A percentile compares a stretch with the other conserved stretches of the same genome.
phyloP scores from a whole-genome alignment of 2,329 filamentous ascomycete genomes.

The Dactylellina sp. region DNA sequence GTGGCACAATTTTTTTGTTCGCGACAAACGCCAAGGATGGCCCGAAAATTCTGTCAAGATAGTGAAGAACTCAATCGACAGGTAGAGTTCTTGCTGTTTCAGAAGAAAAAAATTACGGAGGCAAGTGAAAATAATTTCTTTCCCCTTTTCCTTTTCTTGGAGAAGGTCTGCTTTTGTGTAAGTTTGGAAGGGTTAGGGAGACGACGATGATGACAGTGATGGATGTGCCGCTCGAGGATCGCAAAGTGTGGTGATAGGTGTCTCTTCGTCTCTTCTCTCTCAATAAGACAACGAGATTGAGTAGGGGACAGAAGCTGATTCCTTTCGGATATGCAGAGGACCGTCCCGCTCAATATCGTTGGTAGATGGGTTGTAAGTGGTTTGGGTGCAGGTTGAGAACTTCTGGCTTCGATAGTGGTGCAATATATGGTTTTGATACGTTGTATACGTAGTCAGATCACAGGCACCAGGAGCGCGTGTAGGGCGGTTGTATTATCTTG shows the following conservation, averaged over 20 bases:
- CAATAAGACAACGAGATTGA: constrained; percentile 54
- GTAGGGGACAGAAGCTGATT: constrained; percentile 49
- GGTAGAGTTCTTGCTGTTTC: constrained; percentile 29
- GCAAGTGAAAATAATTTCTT: too few relatives aligned
- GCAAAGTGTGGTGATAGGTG: not conserved
- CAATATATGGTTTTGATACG: constrained; percentile 36
- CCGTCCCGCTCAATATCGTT: constrained; percentile 57
- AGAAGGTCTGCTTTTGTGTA: constrained; percentile 8
- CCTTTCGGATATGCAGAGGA: constrained; percentile 31
- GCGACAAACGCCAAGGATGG: constrained; percentile 49
- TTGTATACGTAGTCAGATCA: too few relatives aligned
- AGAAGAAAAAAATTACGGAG: constrained; percentile 13
- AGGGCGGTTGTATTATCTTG: constrained; percentile 26
- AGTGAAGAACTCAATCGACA: constrained; percentile 15
- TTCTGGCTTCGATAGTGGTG: constrained; percentile 44
- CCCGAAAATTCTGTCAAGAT: constrained; percentile 54
- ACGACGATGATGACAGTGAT: not conserved
- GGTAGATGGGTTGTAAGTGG: constrained; percentile 49
- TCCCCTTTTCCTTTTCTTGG: constrained; percentile 11
- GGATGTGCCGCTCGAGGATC: not conserved
- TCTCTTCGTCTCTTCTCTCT: constrained; percentile 40
- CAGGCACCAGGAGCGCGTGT: constrained; percentile 43
- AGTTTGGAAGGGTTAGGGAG: not conserved
- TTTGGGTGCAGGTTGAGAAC: constrained; percentile 56
- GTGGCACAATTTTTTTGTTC: constrained; percentile 31